A percentile compares a stretch with the other conserved stretches of the same genome.
These are phyloP conservation scores for Schizothecium vesticola DNA, from an alignment of 495 filamentous ascomycete genomes.

Conservation along the genomic window DNA sequence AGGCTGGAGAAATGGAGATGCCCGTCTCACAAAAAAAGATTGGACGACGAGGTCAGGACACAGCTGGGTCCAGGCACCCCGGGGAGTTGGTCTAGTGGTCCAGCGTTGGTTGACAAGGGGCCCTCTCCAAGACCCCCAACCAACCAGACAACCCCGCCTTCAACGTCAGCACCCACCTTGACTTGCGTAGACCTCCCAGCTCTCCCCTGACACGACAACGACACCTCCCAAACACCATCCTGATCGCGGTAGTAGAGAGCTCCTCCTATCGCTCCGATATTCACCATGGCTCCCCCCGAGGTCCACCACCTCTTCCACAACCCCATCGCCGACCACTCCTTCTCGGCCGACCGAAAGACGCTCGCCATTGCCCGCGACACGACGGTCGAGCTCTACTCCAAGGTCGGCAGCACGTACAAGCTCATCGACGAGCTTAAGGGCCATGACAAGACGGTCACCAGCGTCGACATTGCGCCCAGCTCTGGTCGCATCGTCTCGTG, in stretches of 20 bases:
- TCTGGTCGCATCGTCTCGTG: slow-evolving; percentile 94
- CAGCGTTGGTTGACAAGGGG: neutral
- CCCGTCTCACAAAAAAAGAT: slow-evolving; percentile 2
- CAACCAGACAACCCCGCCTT: slow-evolving; percentile 4
- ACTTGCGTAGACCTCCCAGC: neutral
- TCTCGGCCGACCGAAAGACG: slow-evolving; percentile 83
- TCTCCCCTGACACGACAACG: neutral
- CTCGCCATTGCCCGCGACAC: slow-evolving; percentile 89
- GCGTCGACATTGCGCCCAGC: slow-evolving; percentile 89
- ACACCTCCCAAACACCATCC: slow-evolving; percentile 10
- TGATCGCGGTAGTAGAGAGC: slow-evolving; percentile 90
- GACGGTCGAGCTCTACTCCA: slow-evolving; percentile 81
- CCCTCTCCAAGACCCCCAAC: neutral
- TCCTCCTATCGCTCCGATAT: slow-evolving; percentile 74
- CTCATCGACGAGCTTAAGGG: slow-evolving; percentile 88
- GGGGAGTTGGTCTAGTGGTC: neutral
- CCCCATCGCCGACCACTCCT: slow-evolving; percentile 95
- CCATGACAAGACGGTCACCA: slow-evolving; percentile 93
- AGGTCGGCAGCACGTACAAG: slow-evolving; percentile 67
- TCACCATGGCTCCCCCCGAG: slow-evolving; percentile 73
- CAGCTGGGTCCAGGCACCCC: neutral
- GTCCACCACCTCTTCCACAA: slow-evolving; percentile 95
- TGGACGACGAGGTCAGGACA: neutral
- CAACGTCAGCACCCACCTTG: slow-evolving; percentile 2
- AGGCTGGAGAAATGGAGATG: neutral